Evolutionary conservation across 305 asterid genomes (phyloP).

Genomic region (Fraxinus floribunda): DNA sequence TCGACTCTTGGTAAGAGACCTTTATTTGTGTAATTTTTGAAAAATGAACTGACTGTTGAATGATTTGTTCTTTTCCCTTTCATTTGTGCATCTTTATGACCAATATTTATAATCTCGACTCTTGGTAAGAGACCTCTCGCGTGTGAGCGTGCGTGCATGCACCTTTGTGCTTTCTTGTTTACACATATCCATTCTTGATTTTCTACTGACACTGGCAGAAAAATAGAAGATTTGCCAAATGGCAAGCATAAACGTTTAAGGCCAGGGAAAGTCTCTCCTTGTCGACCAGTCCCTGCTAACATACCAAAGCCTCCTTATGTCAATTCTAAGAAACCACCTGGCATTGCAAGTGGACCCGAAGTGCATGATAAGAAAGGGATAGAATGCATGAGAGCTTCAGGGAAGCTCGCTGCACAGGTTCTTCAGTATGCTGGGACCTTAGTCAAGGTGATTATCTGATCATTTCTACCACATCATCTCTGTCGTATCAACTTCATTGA

Average conservation of each 20-base stretch:
- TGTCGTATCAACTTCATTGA: background rate
- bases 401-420: constrained; percentile 93
- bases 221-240: constrained; percentile 43
- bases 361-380: constrained; percentile 83
- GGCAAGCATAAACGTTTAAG: constrained; percentile 55
- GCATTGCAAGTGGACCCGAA: constrained; percentile 63
- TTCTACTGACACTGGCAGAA: constrained; percentile 41
- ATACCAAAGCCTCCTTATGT: constrained; percentile 83
- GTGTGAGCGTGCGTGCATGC: background rate
- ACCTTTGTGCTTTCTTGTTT: background rate
- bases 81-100: background rate
- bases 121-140: too few species aligned
- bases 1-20: background rate
- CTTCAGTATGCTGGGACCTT: constrained; percentile 93
- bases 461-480: constrained; percentile 8
- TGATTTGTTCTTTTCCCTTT: background rate
- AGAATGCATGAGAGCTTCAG: constrained; percentile 94
- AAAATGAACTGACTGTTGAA: background rate
- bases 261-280: constrained; percentile 87
- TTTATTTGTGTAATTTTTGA: background rate
- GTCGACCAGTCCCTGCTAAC: constrained; percentile 74
- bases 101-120: background rate
- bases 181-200: constrained; percentile 3
- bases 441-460: constrained; percentile 65
- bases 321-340: constrained; percentile 71